Evolutionary conservation across 2,329 filamentous ascomycete species (phyloP), one percentile per base, ranked within the genome.

Genomic region (Exophiala sideris): DNA sequence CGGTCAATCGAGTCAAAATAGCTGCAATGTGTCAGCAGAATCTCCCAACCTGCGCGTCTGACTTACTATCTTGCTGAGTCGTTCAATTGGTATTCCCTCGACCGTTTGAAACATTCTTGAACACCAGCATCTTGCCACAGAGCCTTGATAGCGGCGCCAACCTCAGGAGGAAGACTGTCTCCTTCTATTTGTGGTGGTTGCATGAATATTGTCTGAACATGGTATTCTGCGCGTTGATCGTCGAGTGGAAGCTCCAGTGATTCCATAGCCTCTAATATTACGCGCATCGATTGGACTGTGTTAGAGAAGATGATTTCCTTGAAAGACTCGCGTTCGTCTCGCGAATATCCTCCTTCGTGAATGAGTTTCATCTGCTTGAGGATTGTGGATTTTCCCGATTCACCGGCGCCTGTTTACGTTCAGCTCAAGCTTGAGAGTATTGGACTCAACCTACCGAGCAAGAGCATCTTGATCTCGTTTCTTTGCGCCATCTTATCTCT

Each of bases 381-480:
- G 66, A 95, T 95, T 32, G 90, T 95, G 53, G 90, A 95, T 77
- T 95, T 95, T 73, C 90, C 90, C 65, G 90, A 95, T 84, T 99
- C 94, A 87, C 94, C 92, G 77, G 94, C 94, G 81, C 90, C 90
- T 95, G 67, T 58, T 55, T 47, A 5, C 10, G 21, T 32, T 62
- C 54, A 54, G 42, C 12, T 35, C 14, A 10, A 6, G 61, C 72
- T 66, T 73, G 68, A 56, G 55, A 40, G 10, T 16, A 34, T 8
- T 40, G 32, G 20, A 14, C n/a, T 24, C 18, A 57, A 80, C 86
- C 71, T 83, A 96, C 94, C 94, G 68, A 99, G 86, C 68, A 99
- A 83, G 67, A 99, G 81, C 94, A 99, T 97, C 84, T 99, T 99
- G 80, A 99, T 99, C 78, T 99, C 94, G 67, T 99, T 99, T 68